phyloP scores from a whole-genome alignment of 2,329 filamentous ascomycete species.

The Rhinocladiella similis region DNA sequence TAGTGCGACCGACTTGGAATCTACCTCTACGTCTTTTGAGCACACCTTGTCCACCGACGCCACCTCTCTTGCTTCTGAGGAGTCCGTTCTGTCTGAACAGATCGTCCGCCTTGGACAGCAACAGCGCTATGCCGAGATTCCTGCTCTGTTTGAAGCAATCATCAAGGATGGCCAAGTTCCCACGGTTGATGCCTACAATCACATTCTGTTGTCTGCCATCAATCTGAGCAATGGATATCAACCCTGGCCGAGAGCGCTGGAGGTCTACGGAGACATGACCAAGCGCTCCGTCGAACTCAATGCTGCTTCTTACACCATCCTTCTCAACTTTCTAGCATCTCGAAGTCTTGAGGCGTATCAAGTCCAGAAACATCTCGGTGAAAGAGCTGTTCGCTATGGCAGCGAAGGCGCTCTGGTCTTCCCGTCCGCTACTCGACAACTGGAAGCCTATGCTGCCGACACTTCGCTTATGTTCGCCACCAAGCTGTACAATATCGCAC shows the following conservation, averaged over 20 bases:
- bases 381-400: conserved; percentile 80
- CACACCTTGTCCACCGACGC: conserved; percentile 39
- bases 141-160: conserved; percentile 86
- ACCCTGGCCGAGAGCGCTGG: conserved; percentile 84
- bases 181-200: conserved; percentile 85
- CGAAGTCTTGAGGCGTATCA: conserved; percentile 76
- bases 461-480: conserved; percentile 82
- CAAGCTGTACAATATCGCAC: conserved; percentile 79
- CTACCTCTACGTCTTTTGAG: conserved; percentile 25
- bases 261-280: conserved; percentile 97
- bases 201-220: conserved; percentile 80
- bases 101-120: conserved; percentile 71
- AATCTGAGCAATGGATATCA: conserved; percentile 80
- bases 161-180: conserved; percentile 79
- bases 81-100: conserved; percentile 73
- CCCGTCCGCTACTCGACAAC: conserved; percentile 81
- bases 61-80: conserved; percentile 53
- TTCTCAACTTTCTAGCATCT: conserved; percentile 78
- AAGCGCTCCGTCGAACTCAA: conserved; percentile 79
- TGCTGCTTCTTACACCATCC: conserved; percentile 80
- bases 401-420: conserved; percentile 89
- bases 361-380: conserved; percentile 72
- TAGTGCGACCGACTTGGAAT: conserved; percentile 10
- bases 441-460: conserved; percentile 82
- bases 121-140: conserved; percentile 81